Base-by-base conservation (phyloP, 2,329 filamentous ascomycete species). In the Alternaria arbusti region DNA sequence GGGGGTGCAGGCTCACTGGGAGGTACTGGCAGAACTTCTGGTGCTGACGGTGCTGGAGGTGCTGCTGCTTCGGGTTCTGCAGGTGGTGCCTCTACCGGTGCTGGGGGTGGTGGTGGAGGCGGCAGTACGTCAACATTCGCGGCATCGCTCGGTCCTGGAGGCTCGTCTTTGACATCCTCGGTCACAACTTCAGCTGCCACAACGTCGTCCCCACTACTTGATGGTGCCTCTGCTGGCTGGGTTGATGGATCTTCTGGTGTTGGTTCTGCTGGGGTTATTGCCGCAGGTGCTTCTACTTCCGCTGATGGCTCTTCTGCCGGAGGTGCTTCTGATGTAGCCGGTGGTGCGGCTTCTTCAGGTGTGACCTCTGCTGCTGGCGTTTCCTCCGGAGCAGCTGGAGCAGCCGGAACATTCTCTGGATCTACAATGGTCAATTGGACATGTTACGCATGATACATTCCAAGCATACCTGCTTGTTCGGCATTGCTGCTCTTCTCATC, bases 151-250 rank as follows among this genome's bases (percentile, higher is more conserved):
- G 59, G 23, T 57, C 69, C 71, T 52, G 71, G 66, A 15, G 70
- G 72, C 43, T 77, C 76, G 45, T 69, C 65, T 63, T 76, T 73
- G 26, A 74, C 62, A 44, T 75, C 71, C 20, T 69, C 66, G n/a
- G 62, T 54, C 46, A 63, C 54, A 50, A 63, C 51, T 20, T 71
- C 70, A 52, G 30, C 59, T 46, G 62, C 70, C 10, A 58, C 57
- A 56, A 57, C 61, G 20, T 56, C 51, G 40, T 70, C 66, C 9
- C 26, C 65, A 59, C 50, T 59, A 54, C 28, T 57, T 28, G 67
- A 23, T 3, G 58, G 20, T 6, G 56, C 50, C 30, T 46, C 55
- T 36, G 22, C 59, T 51, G 58, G 54, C n/a, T 57, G 30, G 6
- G 58, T 26, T 36, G 59, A 23, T 45, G 43, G 17, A 23, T 28